These are phyloP conservation scores for Cryphonectria carpinicola DNA, from an alignment of 2,329 filamentous ascomycete genomes.

Conservation along the genomic window DNA sequence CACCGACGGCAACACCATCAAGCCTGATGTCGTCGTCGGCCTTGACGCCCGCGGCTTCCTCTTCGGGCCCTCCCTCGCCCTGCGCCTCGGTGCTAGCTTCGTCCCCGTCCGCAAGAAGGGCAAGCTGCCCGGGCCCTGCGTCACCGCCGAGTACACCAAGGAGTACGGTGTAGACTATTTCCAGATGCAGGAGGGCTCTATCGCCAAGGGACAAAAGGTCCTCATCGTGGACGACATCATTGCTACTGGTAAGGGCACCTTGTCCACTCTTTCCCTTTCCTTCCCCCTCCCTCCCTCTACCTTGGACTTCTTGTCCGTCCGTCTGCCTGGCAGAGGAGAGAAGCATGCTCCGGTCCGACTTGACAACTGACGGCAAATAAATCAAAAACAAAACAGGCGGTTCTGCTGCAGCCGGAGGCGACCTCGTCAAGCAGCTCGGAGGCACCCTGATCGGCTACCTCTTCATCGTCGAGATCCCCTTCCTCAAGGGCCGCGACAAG, in stretches of 20 bases:
- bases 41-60: slow-evolving; percentile 94
- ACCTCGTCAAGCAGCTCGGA: slow-evolving; percentile 83
- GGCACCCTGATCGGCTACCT: slow-evolving; percentile 86
- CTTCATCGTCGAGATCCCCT: slow-evolving; percentile 94
- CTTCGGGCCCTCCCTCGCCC: slow-evolving; percentile 86
- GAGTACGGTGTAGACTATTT: slow-evolving; percentile 96
- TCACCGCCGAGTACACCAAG: slow-evolving; percentile 87
- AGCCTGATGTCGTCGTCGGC: slow-evolving; percentile 88
- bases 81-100: slow-evolving; percentile 82
- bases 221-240: slow-evolving; percentile 98
- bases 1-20: slow-evolving; percentile 45
- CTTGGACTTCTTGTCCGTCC: background rate
- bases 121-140: slow-evolving; percentile 89
- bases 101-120: slow-evolving; percentile 94
- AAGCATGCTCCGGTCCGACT: background rate
- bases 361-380: slow-evolving; percentile 10
- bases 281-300: no score
- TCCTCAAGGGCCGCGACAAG: slow-evolving; percentile 89
- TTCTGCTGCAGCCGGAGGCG: slow-evolving; percentile 84
- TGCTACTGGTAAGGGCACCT: slow-evolving; percentile 74
- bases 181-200: slow-evolving; percentile 88
- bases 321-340: background rate
- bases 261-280: background rate
- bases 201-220: slow-evolving; percentile 86
- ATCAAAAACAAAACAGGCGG: slow-evolving; percentile 65